Conservation (phyloP, 306 rosid species). For the Begonia peltatifolia region DNA sequence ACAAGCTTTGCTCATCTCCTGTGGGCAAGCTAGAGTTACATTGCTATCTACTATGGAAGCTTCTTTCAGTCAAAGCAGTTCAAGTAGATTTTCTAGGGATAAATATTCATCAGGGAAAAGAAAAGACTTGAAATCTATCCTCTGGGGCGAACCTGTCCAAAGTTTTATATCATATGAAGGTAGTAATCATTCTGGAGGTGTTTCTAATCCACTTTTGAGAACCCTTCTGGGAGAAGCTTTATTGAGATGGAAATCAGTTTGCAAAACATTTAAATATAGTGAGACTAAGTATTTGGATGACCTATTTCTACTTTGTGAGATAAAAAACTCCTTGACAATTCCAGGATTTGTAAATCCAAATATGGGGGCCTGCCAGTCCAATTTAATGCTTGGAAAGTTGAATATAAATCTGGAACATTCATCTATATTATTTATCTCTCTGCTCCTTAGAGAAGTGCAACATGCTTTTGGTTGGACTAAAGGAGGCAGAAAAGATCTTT, state of each 20-base stretch:
- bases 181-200: conserved; percentile 16
- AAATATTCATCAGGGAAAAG: conserved; percentile 20
- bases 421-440: conserved; percentile 39
- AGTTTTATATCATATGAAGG: conserved; percentile 32
- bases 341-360: conserved; percentile 23
- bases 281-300: conserved; percentile 46
- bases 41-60: conserved; percentile 25
- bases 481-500: conserved; percentile 17
- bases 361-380: conserved; percentile 46
- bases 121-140: conserved; percentile 31
- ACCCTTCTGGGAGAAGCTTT: conserved; percentile 39
- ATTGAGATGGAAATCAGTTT: conserved; percentile 42
- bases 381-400: conserved; percentile 61
- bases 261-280: conserved; percentile 27
- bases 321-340: conserved; percentile 33
- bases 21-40: conserved; percentile 52
- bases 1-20: conserved; percentile 51
- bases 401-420: conserved; percentile 45
- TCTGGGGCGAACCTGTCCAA: conserved; percentile 55
- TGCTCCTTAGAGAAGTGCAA: conserved; percentile 49
- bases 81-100: conserved; percentile 17
- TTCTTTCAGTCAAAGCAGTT: conserved; percentile 13
- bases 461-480: conserved; percentile 25
- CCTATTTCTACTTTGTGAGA: conserved; percentile 51
- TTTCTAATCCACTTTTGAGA: conserved; percentile 26